Evolutionary conservation across 805 yeast genomes (phyloP).

Genomic region (Brettanomyces sp.): DNA sequence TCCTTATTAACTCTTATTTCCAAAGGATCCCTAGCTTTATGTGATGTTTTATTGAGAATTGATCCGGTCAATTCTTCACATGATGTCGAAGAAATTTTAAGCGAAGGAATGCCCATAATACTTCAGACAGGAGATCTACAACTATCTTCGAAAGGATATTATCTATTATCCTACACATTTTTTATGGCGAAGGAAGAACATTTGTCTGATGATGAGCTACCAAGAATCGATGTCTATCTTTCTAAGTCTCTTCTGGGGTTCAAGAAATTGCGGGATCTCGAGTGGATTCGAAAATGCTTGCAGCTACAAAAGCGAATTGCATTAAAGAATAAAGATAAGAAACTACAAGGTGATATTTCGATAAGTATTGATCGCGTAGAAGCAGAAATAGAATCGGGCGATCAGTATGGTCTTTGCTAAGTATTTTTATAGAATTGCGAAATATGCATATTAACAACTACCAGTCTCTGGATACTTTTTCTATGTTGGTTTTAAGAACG

Average conservation of each 20-base stretch:
- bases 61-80: constrained; percentile 17
- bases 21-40: constrained; percentile 38
- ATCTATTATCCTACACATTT: constrained; percentile 20
- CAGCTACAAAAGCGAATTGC: constrained; percentile 32
- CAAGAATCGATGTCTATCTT: constrained; percentile 8
- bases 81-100: constrained; percentile 35
- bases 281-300: constrained; percentile 31
- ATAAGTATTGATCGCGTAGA: neutral
- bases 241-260: constrained; percentile 35
- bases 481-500: constrained; percentile 11
- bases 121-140: constrained; percentile 31
- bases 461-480: constrained; percentile 15
- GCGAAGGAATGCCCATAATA: constrained; percentile 34
- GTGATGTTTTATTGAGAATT: constrained; percentile 33
- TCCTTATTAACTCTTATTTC: constrained; percentile 36
- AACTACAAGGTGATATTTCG: too few relatives aligned
- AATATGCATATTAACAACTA: constrained; percentile 2
- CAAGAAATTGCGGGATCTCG: constrained; percentile 28
- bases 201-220: constrained; percentile 19
- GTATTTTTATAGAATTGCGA: neutral
- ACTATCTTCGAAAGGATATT: constrained; percentile 30
- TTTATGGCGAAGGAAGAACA: constrained; percentile 9
- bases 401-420: constrained; percentile 12
- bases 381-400: constrained; percentile 22
- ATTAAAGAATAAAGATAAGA: neutral